Conservation (phyloP, 2,329 filamentous ascomycete genomes). For the Septoria petroselini region DNA sequence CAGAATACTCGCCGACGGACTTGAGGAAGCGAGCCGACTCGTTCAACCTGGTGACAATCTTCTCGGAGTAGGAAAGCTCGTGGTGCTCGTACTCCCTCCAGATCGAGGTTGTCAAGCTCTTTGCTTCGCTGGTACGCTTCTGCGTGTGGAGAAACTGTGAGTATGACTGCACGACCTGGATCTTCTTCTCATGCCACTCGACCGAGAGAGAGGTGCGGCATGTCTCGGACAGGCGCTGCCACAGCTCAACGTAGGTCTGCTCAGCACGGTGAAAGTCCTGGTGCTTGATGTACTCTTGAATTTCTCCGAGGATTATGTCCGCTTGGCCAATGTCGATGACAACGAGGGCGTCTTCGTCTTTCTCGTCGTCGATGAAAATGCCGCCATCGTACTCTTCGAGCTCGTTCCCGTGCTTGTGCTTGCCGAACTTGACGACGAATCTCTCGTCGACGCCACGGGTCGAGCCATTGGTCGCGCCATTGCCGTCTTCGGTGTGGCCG, state of each 20-base stretch:
- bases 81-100: constrained; percentile 52
- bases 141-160: constrained; percentile 48
- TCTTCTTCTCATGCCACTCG: constrained; percentile 50
- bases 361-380: constrained; percentile 43
- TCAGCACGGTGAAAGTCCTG: constrained; percentile 41
- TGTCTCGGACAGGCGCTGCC: constrained; percentile 51
- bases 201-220: constrained; percentile 44
- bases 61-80: constrained; percentile 34
- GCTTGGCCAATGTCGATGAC: constrained; percentile 38
- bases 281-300: constrained; percentile 39
- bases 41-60: constrained; percentile 33
- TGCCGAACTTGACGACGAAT: constrained; percentile 30
- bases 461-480: constrained; percentile 25
- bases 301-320: constrained; percentile 39
- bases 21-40: constrained; percentile 49
- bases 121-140: constrained; percentile 46
- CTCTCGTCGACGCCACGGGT: constrained; percentile 25
- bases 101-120: constrained; percentile 46
- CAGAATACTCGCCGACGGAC: constrained; percentile 44
- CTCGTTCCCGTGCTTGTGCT: constrained; percentile 22
- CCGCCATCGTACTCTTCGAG: constrained; percentile 37
- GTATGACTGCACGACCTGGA: constrained; percentile 48
- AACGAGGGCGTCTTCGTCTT: constrained; percentile 38
- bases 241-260: constrained; percentile 50
- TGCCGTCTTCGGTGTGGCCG: constrained; percentile 20